Percentiles rank a stretch among this genome's conserved stretches.
Evolutionary conservation across 768 basidiomycete species (phyloP).

Genomic region (Pleurotus pulmonarius): DNA sequence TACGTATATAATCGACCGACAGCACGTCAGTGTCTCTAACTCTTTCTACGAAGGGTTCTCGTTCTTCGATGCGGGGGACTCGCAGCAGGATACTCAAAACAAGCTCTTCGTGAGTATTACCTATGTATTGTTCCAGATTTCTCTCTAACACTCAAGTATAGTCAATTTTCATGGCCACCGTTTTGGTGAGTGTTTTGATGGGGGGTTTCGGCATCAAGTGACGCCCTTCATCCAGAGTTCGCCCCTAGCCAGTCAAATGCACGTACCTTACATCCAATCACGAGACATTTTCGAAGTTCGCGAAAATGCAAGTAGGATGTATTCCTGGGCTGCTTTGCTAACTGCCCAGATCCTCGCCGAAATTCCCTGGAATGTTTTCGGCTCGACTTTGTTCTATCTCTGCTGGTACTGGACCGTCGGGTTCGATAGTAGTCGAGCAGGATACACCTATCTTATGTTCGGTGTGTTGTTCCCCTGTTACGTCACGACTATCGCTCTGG

Average conservation of each 20-base stretch:
- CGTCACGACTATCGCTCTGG: conserved; percentile 40
- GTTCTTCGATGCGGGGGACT: conserved; percentile 53
- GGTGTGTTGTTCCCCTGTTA: conserved; percentile 55
- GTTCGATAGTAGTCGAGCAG: conserved; percentile 48
- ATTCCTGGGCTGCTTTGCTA: conserved; percentile 54
- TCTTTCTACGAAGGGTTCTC: conserved; percentile 37
- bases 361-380: conserved; percentile 58
- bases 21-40: no score
- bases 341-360: conserved; percentile 55
- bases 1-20: background rate
- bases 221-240: conserved; percentile 22
- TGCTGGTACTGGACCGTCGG: conserved; percentile 75
- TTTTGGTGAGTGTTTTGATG: conserved; percentile 20
- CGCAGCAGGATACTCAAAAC: conserved; percentile 58
- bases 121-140: conserved; percentile 10
- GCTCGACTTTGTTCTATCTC: conserved; percentile 55
- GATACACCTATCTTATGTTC: conserved; percentile 55
- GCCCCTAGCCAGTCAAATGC: conserved; percentile 60
- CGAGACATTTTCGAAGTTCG: conserved; percentile 65
- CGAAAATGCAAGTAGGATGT: conserved; percentile 64
- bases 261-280: conserved; percentile 54
- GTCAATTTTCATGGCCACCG: conserved; percentile 55
- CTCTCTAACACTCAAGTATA: conserved; percentile 15
- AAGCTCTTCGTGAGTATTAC: conserved; percentile 53
- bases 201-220: no score